Percentiles rank a stretch among this genome's conserved stretches.
Evolutionary conservation across 2,329 filamentous ascomycete species (phyloP).

Genomic region (Talaromyces sp.): DNA sequence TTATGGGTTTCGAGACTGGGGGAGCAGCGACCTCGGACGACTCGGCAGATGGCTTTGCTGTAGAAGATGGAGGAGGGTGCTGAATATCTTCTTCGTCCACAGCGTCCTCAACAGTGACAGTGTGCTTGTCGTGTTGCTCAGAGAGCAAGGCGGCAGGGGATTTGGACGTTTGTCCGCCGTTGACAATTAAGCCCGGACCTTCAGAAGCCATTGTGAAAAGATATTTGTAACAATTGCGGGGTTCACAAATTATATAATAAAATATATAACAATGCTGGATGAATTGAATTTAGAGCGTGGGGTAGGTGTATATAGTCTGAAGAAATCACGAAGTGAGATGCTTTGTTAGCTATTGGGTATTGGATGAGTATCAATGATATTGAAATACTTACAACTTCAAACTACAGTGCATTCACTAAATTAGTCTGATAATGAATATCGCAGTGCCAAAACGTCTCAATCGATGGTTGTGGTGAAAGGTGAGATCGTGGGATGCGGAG

Average conservation of each 20-base stretch:
- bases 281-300: neutral
- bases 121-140: conserved; percentile 55
- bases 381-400: neutral
- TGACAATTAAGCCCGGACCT: conserved; percentile 28
- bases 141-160: conserved; percentile 53
- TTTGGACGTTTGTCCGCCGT: conserved; percentile 33
- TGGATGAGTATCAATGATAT: neutral
- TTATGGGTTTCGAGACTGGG: conserved; percentile 36
- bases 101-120: conserved; percentile 74
- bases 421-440: neutral
- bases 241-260: neutral
- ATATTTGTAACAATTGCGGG: neutral
- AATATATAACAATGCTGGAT: neutral
- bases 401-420: neutral
- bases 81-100: conserved; percentile 72
- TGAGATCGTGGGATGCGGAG: conserved; percentile 10
- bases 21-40: conserved; percentile 1
- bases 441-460: neutral
- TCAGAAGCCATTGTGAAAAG: conserved; percentile 33
- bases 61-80: conserved; percentile 52
- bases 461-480: neutral
- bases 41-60: conserved; percentile 24
- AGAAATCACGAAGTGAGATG: neutral
- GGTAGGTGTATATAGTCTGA: neutral
- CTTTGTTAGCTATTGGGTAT: neutral